phyloP scores from a whole-genome alignment of 148 eudicot genomes.

The Spergularia bocconei region DNA sequence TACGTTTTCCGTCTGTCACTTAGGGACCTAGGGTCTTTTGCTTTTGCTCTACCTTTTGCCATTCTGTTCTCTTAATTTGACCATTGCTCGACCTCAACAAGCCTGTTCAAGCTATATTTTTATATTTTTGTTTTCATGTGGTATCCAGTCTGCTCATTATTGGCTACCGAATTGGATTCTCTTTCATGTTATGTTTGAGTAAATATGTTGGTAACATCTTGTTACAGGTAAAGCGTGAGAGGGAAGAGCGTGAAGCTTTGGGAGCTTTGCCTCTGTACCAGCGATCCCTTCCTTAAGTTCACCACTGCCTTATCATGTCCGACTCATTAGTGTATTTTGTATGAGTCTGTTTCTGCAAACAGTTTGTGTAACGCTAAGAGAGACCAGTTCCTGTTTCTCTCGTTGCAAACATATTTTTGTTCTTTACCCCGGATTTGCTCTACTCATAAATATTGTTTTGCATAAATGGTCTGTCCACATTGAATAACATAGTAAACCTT shows the following conservation, averaged over 20 bases:
- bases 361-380: constrained; percentile 1
- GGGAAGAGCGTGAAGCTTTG: constrained; percentile 72
- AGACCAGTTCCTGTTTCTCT: constrained; percentile 4
- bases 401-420: constrained; percentile 8
- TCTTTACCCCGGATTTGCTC: not conserved
- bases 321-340: constrained; percentile 1
- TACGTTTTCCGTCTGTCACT: not conserved
- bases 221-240: constrained; percentile 56
- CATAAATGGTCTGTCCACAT: constrained; percentile 9
- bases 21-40: not conserved
- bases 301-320: constrained; percentile 1
- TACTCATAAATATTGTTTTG: not conserved
- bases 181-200: constrained; percentile 2
- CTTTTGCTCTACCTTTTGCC: not conserved
- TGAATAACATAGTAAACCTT: constrained; percentile 23
- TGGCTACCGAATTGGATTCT: too few relatives aligned
- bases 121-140: not conserved
- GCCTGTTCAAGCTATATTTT: not conserved
- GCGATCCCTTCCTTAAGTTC: constrained; percentile 53
- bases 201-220: not conserved
- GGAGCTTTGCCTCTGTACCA: constrained; percentile 70
- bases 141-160: not conserved
- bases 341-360: constrained; percentile 13
- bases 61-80: too few relatives aligned
- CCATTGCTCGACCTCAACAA: not conserved